Conservation (phyloP, 129 eudicot genomes). For the Solidago caesia region DNA sequence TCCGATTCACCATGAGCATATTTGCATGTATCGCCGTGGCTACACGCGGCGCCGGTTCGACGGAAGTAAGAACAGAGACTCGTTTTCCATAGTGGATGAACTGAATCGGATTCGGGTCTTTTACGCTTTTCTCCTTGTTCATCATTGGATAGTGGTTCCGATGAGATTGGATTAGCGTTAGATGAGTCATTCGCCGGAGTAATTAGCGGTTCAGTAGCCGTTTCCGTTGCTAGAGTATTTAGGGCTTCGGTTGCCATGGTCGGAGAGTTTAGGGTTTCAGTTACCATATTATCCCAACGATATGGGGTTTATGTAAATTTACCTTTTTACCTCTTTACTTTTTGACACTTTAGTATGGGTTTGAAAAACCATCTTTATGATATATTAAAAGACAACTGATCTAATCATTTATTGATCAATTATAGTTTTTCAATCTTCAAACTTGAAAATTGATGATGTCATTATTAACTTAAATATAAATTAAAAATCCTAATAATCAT, state of each 20-base stretch:
- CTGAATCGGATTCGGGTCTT: conserved; percentile 35
- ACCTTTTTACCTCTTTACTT: too few relatives aligned
- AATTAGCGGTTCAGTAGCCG: conserved; percentile 21
- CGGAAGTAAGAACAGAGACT: conserved; percentile 85
- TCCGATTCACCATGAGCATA: conserved; percentile 86
- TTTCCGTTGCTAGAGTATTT: conserved; percentile 19
- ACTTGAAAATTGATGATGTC: too few relatives aligned
- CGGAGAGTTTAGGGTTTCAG: too few relatives aligned
- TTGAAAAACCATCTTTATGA: too few relatives aligned
- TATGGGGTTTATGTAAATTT: too few relatives aligned
- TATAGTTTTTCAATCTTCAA: too few relatives aligned
- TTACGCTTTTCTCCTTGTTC: conserved; percentile 65
- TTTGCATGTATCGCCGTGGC: conserved; percentile 80
- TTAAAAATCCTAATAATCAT: too few relatives aligned
- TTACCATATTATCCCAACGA: too few relatives aligned
- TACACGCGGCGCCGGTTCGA: conserved; percentile 59
- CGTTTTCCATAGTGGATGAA: conserved; percentile 67
- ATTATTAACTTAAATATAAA: too few relatives aligned
- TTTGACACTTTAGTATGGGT: too few relatives aligned
- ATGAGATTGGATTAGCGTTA: not conserved
- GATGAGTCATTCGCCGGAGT: conserved; percentile 5
- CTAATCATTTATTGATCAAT: too few relatives aligned
- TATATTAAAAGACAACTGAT: too few relatives aligned
- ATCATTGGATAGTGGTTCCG: conserved; percentile 18
- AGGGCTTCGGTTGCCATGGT: conserved; percentile 21